A percentile compares a stretch with the other conserved stretches of the same genome.
Evolutionary conservation across 768 basidiomycete genomes (phyloP).

Genomic region (Kwoniella sp.): DNA sequence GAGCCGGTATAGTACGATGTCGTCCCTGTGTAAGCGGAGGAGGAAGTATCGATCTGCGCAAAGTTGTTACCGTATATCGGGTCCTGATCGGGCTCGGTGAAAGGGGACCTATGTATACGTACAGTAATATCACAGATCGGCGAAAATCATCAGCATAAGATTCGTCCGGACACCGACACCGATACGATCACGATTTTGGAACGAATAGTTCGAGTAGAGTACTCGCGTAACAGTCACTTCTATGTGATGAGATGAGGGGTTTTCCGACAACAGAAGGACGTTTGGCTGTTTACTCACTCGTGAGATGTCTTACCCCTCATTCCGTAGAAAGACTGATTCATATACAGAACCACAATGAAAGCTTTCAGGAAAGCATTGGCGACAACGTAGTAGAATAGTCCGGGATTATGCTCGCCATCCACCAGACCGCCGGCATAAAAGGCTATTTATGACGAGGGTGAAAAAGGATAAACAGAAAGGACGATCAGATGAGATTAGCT

Average conservation of each 20-base stretch:
- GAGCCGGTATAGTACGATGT: background rate
- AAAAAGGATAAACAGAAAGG: no score
- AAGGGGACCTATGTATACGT: background rate
- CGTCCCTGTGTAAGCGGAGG: background rate
- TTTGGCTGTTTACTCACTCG: background rate
- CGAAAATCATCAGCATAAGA: no score
- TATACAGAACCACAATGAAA: constrained; percentile 33
- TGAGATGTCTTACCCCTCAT: constrained; percentile 22
- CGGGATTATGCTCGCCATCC: constrained; percentile 19
- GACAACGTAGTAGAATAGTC: constrained; percentile 29
- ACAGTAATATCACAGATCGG: background rate
- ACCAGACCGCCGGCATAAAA: constrained; percentile 29
- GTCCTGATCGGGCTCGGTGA: background rate
- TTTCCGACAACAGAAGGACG: no score
- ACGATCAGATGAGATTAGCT: no score
- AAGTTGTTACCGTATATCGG: background rate
- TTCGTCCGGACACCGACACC: no score
- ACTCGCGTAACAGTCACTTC: no score
- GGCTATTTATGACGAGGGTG: background rate
- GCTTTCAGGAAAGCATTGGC: constrained; percentile 37
- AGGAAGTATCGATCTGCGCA: background rate
- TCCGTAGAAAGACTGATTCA: constrained; percentile 40
- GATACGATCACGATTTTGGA: no score
- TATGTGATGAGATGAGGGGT: no score
- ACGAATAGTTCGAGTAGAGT: no score